Evolutionary conservation across 2,329 filamentous ascomycete genomes (phyloP).

Genomic region (Scedosporium minutisporum): DNA sequence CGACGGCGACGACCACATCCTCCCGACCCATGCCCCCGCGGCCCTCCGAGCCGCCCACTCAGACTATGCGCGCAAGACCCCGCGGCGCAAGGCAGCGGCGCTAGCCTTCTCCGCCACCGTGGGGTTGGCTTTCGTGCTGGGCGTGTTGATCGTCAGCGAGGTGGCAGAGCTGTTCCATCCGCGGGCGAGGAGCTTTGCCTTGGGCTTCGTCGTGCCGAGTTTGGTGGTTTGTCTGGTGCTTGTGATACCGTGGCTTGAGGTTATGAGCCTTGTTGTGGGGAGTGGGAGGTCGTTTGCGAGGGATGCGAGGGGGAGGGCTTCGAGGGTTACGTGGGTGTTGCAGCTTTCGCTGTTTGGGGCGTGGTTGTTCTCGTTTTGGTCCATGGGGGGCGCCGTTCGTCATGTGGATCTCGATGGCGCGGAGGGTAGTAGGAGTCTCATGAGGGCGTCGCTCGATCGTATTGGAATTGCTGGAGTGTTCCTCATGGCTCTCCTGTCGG

Average conservation of each 20-base stretch:
- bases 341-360: slow-evolving; percentile 51
- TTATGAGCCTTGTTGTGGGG: slow-evolving; percentile 52
- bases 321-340: slow-evolving; percentile 53
- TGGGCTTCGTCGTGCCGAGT: slow-evolving; percentile 60
- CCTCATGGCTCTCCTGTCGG: slow-evolving; percentile 78
- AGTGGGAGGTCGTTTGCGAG: slow-evolving; percentile 55
- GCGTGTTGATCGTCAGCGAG: slow-evolving; percentile 74
- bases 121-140: slow-evolving; percentile 66
- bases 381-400: slow-evolving; percentile 45
- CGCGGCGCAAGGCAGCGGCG: slow-evolving; percentile 43
- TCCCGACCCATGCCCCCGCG: slow-evolving; percentile 52
- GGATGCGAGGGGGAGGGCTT: slow-evolving; percentile 44
- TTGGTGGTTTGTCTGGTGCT: slow-evolving; percentile 64
- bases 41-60: slow-evolving; percentile 49
- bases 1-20: slow-evolving; percentile 51
- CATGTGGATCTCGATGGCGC: slow-evolving; percentile 1
- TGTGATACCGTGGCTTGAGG: slow-evolving; percentile 69
- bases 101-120: slow-evolving; percentile 68
- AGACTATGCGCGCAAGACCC: slow-evolving; percentile 44
- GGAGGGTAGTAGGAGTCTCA: slow-evolving; percentile 14
- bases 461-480: slow-evolving; percentile 80
- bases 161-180: slow-evolving; percentile 67
- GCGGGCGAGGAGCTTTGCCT: slow-evolving; percentile 54
- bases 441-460: slow-evolving; percentile 51
- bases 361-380: slow-evolving; percentile 74